Percentiles rank a stretch among this genome's conserved stretches.
These are phyloP conservation scores for Phalaenopsis hybrid DNA, from an alignment of 116 monocot genomes.

Conservation along the genomic window DNA sequence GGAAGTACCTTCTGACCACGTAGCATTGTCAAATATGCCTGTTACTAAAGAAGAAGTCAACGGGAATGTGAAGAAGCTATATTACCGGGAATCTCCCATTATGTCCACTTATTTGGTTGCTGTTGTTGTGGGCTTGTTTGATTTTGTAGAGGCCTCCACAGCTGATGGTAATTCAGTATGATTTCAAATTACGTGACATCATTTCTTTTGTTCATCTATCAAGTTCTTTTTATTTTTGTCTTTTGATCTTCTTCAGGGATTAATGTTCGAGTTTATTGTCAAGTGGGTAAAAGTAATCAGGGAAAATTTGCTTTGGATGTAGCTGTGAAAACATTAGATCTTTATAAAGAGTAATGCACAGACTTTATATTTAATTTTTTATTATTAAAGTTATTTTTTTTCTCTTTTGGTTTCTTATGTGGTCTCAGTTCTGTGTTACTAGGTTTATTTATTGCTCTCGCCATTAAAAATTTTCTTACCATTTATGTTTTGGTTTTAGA, in stretches of 20 bases:
- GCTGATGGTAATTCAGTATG: slow-evolving; percentile 53
- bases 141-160: slow-evolving; percentile 72
- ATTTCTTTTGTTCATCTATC: not conserved
- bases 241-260: slow-evolving; percentile 38
- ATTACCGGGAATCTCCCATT: slow-evolving; percentile 82
- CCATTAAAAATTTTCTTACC: not conserved
- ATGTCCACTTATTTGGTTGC: slow-evolving; percentile 99
- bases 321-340: slow-evolving; percentile 81
- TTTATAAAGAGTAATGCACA: slow-evolving; percentile 56
- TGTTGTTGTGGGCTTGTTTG: slow-evolving; percentile 87
- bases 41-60: slow-evolving; percentile 60
- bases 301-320: slow-evolving; percentile 94
- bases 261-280: slow-evolving; percentile 81
- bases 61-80: slow-evolving; percentile 50
- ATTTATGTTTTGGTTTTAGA: not conserved
- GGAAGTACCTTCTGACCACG: slow-evolving; percentile 75
- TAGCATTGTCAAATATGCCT: slow-evolving; percentile 97
- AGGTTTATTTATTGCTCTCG: not conserved
- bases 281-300: slow-evolving; percentile 85
- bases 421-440: not conserved
- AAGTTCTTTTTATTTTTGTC: not conserved
- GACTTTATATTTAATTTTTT: not conserved
- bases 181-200: slow-evolving; percentile 4
- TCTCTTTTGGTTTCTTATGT: not conserved
- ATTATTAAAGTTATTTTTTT: not conserved